These are phyloP conservation scores for Penicillium atrosanguineum DNA, from an alignment of 495 filamentous ascomycete species.

Conservation along the genomic window DNA sequence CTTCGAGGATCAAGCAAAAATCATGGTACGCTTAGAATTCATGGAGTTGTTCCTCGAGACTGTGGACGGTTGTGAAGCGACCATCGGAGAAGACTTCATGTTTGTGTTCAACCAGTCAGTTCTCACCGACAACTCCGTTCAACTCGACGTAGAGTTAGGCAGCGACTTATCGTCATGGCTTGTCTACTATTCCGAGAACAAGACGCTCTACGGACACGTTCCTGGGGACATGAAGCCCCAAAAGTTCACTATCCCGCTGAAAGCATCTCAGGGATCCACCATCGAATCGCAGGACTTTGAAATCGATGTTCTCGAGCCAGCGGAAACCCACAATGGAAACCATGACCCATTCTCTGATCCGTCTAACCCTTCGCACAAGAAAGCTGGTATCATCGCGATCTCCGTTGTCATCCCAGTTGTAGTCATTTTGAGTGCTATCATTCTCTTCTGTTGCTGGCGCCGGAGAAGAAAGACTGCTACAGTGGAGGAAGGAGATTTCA, in stretches of 20 bases:
- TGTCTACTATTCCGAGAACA: slow-evolving; percentile 54
- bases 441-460: slow-evolving; percentile 45
- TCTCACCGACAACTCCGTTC: slow-evolving; percentile 47
- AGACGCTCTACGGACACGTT: slow-evolving; percentile 60
- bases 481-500: slow-evolving; percentile 25
- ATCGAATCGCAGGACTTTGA: slow-evolving; percentile 48
- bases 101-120: slow-evolving; percentile 61
- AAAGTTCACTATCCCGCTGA: slow-evolving; percentile 48
- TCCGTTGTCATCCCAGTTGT: slow-evolving; percentile 43
- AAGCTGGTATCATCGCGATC: slow-evolving; percentile 45
- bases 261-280: slow-evolving; percentile 45
- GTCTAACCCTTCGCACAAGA: slow-evolving; percentile 22
- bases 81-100: slow-evolving; percentile 61
- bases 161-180: slow-evolving; percentile 61
- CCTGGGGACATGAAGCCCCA: slow-evolving; percentile 47
- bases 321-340: slow-evolving; percentile 5
- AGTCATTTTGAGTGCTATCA: slow-evolving; percentile 28
- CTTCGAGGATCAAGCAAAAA: slow-evolving; percentile 60
- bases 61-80: slow-evolving; percentile 50
- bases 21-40: slow-evolving; percentile 61
- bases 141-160: slow-evolving; percentile 53
- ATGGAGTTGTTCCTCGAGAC: slow-evolving; percentile 42
- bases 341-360: slow-evolving; percentile 19
- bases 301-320: slow-evolving; percentile 43
- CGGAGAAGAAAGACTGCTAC: slow-evolving; percentile 28